A percentile compares a stretch with the other conserved stretches of the same genome.
Evolutionary conservation across 257 asterid species (phyloP).

Genomic region (Leptodermis oblonga): DNA sequence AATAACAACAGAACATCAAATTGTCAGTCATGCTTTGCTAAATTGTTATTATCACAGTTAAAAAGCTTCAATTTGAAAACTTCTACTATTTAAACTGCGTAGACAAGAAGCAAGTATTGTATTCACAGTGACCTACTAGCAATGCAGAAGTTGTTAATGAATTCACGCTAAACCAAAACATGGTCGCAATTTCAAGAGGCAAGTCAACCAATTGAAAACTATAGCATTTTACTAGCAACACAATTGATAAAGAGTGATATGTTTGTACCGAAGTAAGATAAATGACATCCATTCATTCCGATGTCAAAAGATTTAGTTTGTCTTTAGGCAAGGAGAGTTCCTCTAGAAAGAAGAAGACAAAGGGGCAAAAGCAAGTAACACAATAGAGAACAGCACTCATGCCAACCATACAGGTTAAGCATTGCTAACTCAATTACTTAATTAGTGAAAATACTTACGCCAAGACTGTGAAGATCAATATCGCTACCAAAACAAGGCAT

Average conservation of each 20-base stretch:
- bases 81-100: not conserved
- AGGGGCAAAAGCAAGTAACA: not conserved
- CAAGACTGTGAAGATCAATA: constrained; percentile 83
- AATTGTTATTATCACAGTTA: no score
- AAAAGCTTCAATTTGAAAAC: not conserved
- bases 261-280: no score
- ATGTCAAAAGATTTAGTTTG: not conserved
- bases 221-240: not conserved
- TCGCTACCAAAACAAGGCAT: constrained; percentile 74
- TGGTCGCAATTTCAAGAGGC: not conserved
- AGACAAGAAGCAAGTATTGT: not conserved
- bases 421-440: not conserved
- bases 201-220: not conserved
- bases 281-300: not conserved
- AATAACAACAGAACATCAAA: constrained; percentile 1
- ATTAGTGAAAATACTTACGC: constrained; percentile 62
- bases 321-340: not conserved
- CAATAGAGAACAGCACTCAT: not conserved
- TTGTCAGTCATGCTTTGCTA: not conserved
- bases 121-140: not conserved
- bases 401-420: not conserved
- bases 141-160: not conserved
- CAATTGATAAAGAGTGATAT: not conserved
- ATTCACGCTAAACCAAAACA: not conserved
- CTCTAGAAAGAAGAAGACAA: not conserved